phyloP scores from a whole-genome alignment of 768 basidiomycete species.

The Daedaleopsis nitida region DNA sequence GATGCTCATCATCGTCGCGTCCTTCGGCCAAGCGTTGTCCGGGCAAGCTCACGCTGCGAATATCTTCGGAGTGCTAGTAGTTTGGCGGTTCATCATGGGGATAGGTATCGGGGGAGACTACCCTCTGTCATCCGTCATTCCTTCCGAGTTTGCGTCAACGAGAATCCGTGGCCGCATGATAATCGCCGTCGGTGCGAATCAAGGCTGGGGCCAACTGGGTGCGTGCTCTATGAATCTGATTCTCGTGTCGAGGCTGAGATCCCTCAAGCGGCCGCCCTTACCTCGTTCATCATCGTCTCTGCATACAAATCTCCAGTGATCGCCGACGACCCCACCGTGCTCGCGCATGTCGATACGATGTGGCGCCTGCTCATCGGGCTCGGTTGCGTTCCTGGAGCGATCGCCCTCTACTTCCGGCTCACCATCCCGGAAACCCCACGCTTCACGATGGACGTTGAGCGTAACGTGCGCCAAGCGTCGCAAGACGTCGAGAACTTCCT shows the following conservation, averaged over 20 bases:
- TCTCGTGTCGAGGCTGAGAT: background rate
- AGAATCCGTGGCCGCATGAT: slow-evolving; percentile 82
- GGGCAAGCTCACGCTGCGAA: slow-evolving; percentile 65
- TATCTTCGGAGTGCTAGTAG: slow-evolving; percentile 75
- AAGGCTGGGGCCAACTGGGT: slow-evolving; percentile 89
- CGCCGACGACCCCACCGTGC: slow-evolving; percentile 40
- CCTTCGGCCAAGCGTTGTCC: slow-evolving; percentile 78
- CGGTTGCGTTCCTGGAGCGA: slow-evolving; percentile 76
- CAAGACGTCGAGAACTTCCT: slow-evolving; percentile 75
- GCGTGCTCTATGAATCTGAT: slow-evolving; percentile 20
- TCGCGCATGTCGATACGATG: slow-evolving; percentile 64
- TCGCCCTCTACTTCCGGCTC: slow-evolving; percentile 90
- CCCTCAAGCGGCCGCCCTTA: slow-evolving; percentile 59
- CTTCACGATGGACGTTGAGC: slow-evolving; percentile 89
- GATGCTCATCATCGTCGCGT: slow-evolving; percentile 79
- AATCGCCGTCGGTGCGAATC: slow-evolving; percentile 83
- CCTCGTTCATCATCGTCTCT: slow-evolving; percentile 61
- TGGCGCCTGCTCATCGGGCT: slow-evolving; percentile 92
- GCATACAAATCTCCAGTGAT: slow-evolving; percentile 69
- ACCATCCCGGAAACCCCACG: slow-evolving; percentile 93
- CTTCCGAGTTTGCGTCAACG: slow-evolving; percentile 85
- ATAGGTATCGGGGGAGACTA: slow-evolving; percentile 91
- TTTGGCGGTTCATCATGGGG: slow-evolving; percentile 84
- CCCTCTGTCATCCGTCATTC: slow-evolving; percentile 84
- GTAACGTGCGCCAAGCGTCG: slow-evolving; percentile 75